Conservation (phyloP, 2,329 filamentous ascomycete genomes). For the Nannizzia gypsea region DNA sequence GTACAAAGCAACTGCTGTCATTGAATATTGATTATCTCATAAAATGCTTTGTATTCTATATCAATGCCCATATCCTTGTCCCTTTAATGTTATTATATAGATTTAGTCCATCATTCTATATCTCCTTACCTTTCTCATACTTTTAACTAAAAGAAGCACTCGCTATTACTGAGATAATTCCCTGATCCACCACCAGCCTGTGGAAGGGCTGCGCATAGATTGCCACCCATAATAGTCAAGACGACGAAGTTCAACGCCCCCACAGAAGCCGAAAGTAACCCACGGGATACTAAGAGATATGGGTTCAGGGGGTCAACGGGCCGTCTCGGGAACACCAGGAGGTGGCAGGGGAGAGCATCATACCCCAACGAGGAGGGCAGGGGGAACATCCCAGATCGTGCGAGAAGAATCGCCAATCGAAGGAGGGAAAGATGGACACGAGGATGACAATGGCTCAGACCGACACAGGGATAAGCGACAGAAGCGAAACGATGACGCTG, state of each 20-base stretch:
- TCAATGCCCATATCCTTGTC: not conserved
- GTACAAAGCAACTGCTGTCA: not conserved
- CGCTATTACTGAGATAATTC: not conserved
- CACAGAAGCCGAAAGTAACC: not conserved
- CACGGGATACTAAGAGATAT: not conserved
- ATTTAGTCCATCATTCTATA: not conserved
- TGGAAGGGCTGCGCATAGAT: not conserved
- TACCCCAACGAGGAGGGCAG: not conserved
- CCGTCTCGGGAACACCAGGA: not conserved
- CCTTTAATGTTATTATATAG: not conserved
- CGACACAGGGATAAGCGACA: not conserved
- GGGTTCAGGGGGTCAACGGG: not conserved
- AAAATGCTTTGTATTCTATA: not conserved
- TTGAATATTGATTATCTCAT: not conserved
- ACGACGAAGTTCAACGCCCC: not conserved
- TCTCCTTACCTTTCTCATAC: not conserved
- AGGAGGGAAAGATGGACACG: not conserved
- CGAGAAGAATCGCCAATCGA: not conserved
- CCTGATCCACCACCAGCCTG: not conserved
- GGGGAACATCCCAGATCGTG: not conserved
- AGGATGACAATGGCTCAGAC: not conserved
- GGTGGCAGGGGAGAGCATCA: not conserved
- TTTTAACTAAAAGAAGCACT: not conserved
- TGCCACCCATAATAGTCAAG: not conserved
- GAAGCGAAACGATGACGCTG: not conserved